Base-by-base conservation (phyloP, 192 early-diverging fungal genomes). In the Phlyctochytrium planicorne region DNA sequence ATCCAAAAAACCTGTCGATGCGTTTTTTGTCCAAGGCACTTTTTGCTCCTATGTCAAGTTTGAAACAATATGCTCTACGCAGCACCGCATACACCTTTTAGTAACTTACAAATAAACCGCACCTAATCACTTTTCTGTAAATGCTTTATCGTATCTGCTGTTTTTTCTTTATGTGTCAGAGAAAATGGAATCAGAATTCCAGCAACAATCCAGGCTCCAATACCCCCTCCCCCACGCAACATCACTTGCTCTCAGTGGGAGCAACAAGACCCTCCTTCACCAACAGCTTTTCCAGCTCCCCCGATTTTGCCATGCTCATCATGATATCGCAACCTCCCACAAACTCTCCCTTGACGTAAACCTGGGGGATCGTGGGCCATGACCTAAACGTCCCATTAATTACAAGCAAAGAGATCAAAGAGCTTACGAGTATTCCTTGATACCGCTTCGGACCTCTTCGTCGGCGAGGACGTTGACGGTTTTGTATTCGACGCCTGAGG, bases 351-450 rank as follows among this genome's bases (percentile, higher is more conserved):
- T 94, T 91, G 73, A 98, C 83, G 69, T 91, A 98, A 3, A 98
- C 90, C 80, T 98, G 96, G 20, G 96, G 96, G 73, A 93, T 91
- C 34, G 96, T 98, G 12, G 94, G 96, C 96, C 96, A 98, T 59
- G 65, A 69, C 27, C 77, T 78, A 30, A 3, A 47, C n/a, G n/a
- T n/a, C n/a, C n/a, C 23, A 61, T 2, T n/a, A 56, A 69, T 66
- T 70, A 78, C 70, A 83, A 68, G 52, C 69, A 66, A 27, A 62
- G 73, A 40, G 81, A 50, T 35, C 2, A 3, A n/a, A n/a, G n/a
- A n/a, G 76, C 81, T 67, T 73, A 88, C 83, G 80, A 76, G 84
- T 89, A 98, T 81, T 96, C 94, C 76, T 98, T 98, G 76, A 97
- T 91, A 62, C 94, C 96, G 52, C 85, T 82, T 68, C 96, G 89